Evolutionary conservation across 2,329 filamentous ascomycete species (phyloP).

Genomic region (Claviceps monticola): DNA sequence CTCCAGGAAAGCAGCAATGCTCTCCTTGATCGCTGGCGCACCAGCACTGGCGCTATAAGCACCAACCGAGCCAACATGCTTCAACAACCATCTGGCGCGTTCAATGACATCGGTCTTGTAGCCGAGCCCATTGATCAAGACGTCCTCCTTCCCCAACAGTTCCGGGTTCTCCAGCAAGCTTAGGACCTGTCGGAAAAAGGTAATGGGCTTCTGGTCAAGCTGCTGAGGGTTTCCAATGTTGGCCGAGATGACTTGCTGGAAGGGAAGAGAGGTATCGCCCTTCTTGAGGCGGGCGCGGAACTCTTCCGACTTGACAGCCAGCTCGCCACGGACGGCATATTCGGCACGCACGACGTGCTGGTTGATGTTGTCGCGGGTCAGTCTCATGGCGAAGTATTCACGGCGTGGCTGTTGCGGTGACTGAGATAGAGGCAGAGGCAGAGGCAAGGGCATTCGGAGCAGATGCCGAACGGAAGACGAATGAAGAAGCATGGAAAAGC

Average conservation of each 20-base stretch:
- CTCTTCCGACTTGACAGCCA: constrained; percentile 85
- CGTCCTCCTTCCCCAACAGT: constrained; percentile 69
- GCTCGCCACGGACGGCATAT: constrained; percentile 92
- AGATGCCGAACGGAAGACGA: too few relatives aligned
- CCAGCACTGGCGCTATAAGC: constrained; percentile 94
- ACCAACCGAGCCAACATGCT: constrained; percentile 77
- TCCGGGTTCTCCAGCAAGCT: constrained; percentile 83
- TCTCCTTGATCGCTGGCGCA: constrained; percentile 72
- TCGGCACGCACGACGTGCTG: constrained; percentile 73
- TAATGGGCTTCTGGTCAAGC: constrained; percentile 97
- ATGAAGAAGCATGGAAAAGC: too few relatives aligned
- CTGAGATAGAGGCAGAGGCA: constrained; percentile 6
- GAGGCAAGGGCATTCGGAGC: neutral
- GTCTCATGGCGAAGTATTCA: constrained; percentile 25
- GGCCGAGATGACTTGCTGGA: constrained; percentile 82
- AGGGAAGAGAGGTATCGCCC: constrained; percentile 52
- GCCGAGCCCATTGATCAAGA: constrained; percentile 59
- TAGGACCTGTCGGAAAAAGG: constrained; percentile 94
- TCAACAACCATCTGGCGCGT: constrained; percentile 67
- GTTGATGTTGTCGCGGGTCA: constrained; percentile 85
- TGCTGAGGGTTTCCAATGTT: constrained; percentile 99
- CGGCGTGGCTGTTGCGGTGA: constrained; percentile 8
- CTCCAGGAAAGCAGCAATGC: constrained; percentile 86
- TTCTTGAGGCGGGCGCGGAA: constrained; percentile 63
- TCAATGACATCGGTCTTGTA: constrained; percentile 86